Percentiles rank a stretch among this genome's conserved stretches.
Conservation (phyloP, 176 grass and related monocot genomes). For the Hordeum vulgare region MorexV3_pseudomolecules_assembly NC_058519.1:520470961-520471460, state of each 20-base stretch:
- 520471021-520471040: conserved; percentile 50
- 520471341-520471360: not conserved
- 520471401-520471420: not conserved
- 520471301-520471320: not conserved
- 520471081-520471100: conserved; percentile 58
- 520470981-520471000: conserved; percentile 49
- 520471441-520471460: not conserved
- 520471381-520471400: not conserved
- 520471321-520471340: not conserved
- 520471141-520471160: conserved; percentile 57
- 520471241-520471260: not conserved
- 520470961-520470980: conserved; percentile 46
- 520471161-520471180: conserved; percentile 71
- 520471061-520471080: conserved; percentile 48
- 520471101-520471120: conserved; percentile 66
- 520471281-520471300: not conserved
- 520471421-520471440: not conserved
- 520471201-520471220: conserved; percentile 62
- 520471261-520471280: not conserved
- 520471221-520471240: not conserved
- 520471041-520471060: conserved; percentile 30
- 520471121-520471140: conserved; percentile 41
- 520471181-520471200: conserved; percentile 56
- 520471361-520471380: not conserved
- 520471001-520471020: conserved; percentile 63